phyloP scores from a whole-genome alignment of 2,329 filamentous ascomycete genomes.

The Emmonsiellopsis sp. region DNA sequence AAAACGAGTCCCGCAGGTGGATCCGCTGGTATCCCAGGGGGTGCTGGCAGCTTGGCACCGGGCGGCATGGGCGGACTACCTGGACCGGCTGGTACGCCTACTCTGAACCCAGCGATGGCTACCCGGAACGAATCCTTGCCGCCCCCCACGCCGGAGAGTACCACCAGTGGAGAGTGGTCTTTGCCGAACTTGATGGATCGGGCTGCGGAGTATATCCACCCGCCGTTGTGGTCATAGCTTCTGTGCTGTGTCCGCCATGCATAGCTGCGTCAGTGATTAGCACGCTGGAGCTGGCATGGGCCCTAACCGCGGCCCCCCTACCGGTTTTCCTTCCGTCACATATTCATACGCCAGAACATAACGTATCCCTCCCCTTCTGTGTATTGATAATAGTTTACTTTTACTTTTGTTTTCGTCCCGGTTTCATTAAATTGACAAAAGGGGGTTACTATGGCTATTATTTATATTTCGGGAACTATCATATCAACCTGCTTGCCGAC shows the following conservation, averaged over 20 bases:
- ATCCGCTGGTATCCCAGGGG: slow-evolving; percentile 11
- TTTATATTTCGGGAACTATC: too few relatives aligned
- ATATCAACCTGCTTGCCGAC: too few relatives aligned
- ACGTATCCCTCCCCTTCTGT: too few relatives aligned
- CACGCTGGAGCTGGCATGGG: too few relatives aligned
- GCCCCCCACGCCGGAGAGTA: slow-evolving; percentile 39
- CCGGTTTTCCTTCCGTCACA: too few relatives aligned
- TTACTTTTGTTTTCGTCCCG: too few relatives aligned
- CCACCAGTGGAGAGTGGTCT: slow-evolving; percentile 38
- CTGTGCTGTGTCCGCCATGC: background rate
- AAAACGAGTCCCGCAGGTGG: slow-evolving; percentile 12
- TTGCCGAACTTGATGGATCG: slow-evolving; percentile 37
- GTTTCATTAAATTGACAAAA: too few relatives aligned
- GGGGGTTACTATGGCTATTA: too few relatives aligned
- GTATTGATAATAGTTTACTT: too few relatives aligned
- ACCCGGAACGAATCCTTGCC: slow-evolving; percentile 26
- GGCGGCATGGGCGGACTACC: background rate
- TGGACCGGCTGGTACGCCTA: background rate
- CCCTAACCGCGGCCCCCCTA: too few relatives aligned
- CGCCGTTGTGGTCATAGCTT: slow-evolving; percentile 29
- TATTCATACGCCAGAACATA: too few relatives aligned
- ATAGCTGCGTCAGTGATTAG: too few relatives aligned
- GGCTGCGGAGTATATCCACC: slow-evolving; percentile 39
- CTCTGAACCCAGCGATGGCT: slow-evolving; percentile 1
- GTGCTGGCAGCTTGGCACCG: background rate